Conservation (phyloP, 306 rosid genomes). For the Corylus americana region DNA sequence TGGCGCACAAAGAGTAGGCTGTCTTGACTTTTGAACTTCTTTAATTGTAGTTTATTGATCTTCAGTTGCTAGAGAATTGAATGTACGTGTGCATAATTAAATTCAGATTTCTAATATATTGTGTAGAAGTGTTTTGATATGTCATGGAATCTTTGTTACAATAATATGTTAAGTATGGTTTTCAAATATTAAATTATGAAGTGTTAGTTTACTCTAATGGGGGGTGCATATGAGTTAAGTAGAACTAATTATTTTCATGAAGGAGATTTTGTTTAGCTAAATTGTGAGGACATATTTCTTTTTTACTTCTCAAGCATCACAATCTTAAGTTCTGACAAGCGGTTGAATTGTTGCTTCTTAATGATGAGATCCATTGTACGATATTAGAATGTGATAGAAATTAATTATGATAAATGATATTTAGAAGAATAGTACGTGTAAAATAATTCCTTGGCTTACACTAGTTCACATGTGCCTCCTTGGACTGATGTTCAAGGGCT, state of each 20-base stretch:
- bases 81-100: neutral
- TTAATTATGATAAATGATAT: neutral
- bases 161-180: neutral
- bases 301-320: neutral
- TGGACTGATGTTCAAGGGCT: constrained; percentile 32
- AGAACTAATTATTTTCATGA: neutral
- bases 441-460: neutral
- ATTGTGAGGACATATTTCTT: neutral
- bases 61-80: neutral
- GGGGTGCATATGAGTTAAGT: neutral
- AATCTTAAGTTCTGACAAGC: neutral
- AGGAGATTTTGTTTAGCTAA: neutral
- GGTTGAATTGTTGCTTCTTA: neutral
- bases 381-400: neutral
- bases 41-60: neutral
- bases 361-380: neutral
- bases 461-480: constrained; percentile 18
- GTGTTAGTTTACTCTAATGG: neutral
- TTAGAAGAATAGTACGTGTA: neutral
- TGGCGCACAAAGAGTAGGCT: neutral
- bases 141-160: neutral
- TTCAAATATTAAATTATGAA: neutral
- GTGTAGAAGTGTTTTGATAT: neutral
- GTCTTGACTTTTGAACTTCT: neutral
- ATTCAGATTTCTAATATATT: neutral